A percentile compares a stretch with the other conserved stretches of the same genome.
Evolutionary conservation across 306 rosid species (phyloP).

Genomic region (Ormosia emarginata): DNA sequence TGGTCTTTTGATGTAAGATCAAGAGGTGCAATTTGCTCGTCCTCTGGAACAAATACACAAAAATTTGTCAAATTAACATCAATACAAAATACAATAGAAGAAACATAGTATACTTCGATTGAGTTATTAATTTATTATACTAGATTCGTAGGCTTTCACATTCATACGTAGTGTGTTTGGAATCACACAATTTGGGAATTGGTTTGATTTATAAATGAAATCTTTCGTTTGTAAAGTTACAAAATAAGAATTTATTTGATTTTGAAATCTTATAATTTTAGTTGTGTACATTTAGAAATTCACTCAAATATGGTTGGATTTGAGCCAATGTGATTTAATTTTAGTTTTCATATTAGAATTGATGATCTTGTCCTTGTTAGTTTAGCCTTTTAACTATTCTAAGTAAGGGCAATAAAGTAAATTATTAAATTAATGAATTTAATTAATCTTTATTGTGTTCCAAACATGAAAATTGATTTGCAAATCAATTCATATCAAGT

Average conservation of each 20-base stretch:
- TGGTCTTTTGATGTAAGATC: conserved; percentile 41
- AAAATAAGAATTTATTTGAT: background rate
- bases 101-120: background rate
- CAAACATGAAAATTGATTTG: background rate
- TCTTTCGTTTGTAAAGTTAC: background rate
- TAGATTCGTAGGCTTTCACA: background rate
- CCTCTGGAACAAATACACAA: conserved; percentile 49
- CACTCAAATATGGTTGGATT: background rate
- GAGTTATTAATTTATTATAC: background rate
- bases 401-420: background rate
- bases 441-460: background rate
- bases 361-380: background rate
- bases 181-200: background rate
- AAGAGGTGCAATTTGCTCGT: conserved; percentile 42
- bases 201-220: background rate
- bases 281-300: background rate
- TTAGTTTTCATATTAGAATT: background rate
- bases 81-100: background rate
- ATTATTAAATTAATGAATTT: background rate
- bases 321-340: background rate
- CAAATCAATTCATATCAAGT: background rate
- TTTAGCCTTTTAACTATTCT: background rate
- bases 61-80: conserved; percentile 4
- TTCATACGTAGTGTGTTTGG: background rate
- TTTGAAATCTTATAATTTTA: background rate